Conservation (phyloP, 164 flowering plant genomes). For the Magnolia kwangsiensis region DNA sequence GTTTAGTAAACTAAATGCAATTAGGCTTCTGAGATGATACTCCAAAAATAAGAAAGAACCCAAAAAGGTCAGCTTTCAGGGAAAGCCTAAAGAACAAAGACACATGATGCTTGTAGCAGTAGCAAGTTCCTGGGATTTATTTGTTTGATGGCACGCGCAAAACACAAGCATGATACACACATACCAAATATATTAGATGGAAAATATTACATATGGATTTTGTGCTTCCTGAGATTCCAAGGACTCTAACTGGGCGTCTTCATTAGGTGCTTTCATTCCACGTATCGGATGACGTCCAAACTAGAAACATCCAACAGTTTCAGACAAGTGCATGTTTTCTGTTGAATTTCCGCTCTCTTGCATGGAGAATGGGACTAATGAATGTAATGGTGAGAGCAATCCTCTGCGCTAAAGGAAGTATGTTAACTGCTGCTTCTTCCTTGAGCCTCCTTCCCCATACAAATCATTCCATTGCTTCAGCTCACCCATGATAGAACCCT, state of each 20-base stretch:
- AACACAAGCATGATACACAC: slow-evolving; percentile 3
- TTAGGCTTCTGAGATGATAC: too few species aligned
- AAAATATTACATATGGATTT: not conserved
- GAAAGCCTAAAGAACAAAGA: not conserved
- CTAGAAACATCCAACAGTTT: not conserved
- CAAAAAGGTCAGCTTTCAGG: too few species aligned
- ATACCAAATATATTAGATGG: not conserved
- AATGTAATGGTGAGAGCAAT: not conserved
- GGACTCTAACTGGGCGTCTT: not conserved
- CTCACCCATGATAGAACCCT: slow-evolving; percentile 74
- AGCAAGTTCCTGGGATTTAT: not conserved
- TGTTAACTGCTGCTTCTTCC: slow-evolving; percentile 76
- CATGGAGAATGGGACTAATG: not conserved
- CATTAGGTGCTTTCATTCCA: not conserved
- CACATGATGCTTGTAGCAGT: not conserved
- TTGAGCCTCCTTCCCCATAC: slow-evolving; percentile 94
- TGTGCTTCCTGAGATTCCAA: not conserved
- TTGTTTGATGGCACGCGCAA: not conserved
- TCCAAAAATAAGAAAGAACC: too few species aligned
- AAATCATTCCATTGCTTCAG: slow-evolving; percentile 88
- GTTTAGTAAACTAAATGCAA: too few species aligned
- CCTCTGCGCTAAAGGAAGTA: slow-evolving; percentile 56
- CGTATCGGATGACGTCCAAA: not conserved
- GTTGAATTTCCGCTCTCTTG: not conserved
- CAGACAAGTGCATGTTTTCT: not conserved